Evolutionary conservation across 192 early-diverging fungal species (phyloP), one percentile per base, ranked within the genome.

Genomic region (Glomus cerebriforme): DNA sequence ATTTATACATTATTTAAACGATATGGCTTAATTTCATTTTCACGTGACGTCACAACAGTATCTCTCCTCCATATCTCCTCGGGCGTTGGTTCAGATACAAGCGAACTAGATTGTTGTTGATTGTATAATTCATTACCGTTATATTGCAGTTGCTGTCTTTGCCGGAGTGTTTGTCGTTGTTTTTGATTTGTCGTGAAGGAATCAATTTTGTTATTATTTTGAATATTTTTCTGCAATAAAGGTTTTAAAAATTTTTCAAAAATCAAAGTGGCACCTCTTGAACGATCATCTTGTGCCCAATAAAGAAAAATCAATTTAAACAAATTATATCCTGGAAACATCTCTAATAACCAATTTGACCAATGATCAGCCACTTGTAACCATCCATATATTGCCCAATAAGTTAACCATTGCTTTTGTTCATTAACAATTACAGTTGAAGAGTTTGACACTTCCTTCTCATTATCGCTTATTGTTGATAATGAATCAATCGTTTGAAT

Each of bases 371-470:
- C 70, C 31, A 90, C 85, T 75, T 87, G 87, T 26, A 90, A 76
- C 37, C 84, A 85, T 4, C 89, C 89, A 82, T 86, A 90, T 45
- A 90, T 77, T 26, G 85, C 79, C 89, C 89, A 90, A 81, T 90
- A 90, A 49, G 87, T 87, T 3, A 90, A 64, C 89, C 89, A 90
- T 66, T 85, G 82, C 60, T 79, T 59, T 80, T 82, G 65, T 74
- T 82, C 79, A 68, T 79, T 22, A 64, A 75, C 2, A 59, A 60
- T 24, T 62, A 67, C 32, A 47, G 26, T 12, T 74, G 70, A 34
- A 59, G 58, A 6, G 73, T 64, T 63, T 34, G 73, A 35, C 24
- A 29, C 15, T 73, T 26, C 64, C 10, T 31, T 22, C 24, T 78
- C 27, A 71, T 19, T 70, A 64, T 29, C 79, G 17, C 47, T 71